These are phyloP conservation scores for Fusarium piperis DNA, from an alignment of 2,329 filamentous ascomycete species.

Conservation along the genomic window DNA sequence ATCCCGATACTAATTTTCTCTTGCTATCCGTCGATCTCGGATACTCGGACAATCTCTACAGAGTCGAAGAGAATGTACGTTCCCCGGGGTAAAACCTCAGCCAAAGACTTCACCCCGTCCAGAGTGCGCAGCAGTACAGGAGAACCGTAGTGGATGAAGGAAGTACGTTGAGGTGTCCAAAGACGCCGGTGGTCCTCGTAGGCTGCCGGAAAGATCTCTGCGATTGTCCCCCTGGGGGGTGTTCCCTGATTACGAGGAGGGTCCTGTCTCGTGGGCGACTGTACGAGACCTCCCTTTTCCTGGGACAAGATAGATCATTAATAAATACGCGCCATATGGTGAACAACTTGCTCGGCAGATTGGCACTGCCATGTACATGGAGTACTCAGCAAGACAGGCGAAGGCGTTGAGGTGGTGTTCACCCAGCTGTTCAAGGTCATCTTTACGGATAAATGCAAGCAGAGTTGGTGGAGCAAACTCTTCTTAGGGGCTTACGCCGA, in stretches of 20 bases:
- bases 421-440: not conserved
- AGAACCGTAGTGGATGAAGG: not conserved
- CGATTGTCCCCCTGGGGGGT: not conserved
- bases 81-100: not conserved
- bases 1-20: not conserved
- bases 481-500: not conserved
- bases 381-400: not conserved
- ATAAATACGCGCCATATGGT: not conserved
- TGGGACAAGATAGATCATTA: not conserved
- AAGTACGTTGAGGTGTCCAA: not conserved
- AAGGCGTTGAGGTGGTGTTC: not conserved
- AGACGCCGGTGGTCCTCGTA: not conserved
- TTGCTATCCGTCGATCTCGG: not conserved
- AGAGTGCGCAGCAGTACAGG: not conserved
- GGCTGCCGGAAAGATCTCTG: not conserved
- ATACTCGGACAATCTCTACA: not conserved
- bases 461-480: not conserved
- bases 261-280: not conserved
- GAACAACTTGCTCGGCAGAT: not conserved
- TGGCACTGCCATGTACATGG: not conserved
- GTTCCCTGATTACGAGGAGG: not conserved
- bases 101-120: not conserved
- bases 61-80: not conserved
- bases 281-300: not conserved
- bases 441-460: not conserved